phyloP scores from a whole-genome alignment of 768 basidiomycete species.

The Erythrobasidium yunnanense region DNA sequence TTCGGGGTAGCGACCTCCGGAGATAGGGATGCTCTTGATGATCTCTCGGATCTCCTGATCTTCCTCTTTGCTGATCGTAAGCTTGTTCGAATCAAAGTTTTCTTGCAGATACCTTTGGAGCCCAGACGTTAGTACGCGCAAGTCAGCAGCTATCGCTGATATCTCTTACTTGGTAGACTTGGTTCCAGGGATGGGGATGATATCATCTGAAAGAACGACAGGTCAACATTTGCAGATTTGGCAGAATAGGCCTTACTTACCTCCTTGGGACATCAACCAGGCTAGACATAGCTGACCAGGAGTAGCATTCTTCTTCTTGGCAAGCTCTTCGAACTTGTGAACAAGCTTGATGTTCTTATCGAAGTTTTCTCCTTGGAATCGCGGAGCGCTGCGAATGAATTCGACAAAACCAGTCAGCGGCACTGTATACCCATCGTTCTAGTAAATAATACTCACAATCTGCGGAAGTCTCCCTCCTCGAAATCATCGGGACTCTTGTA shows the following conservation, averaged over 20 bases:
- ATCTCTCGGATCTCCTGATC: constrained; percentile 43
- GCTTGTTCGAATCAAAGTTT: constrained; percentile 46
- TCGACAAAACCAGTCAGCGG: no score
- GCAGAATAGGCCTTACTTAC: not conserved
- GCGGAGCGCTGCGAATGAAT: no score
- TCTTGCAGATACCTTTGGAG: constrained; percentile 45
- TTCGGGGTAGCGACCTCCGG: not conserved
- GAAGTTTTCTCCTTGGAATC: constrained; percentile 44
- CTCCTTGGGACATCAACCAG: constrained; percentile 41
- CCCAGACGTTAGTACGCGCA: constrained; percentile 1
- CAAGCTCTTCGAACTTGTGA: constrained; percentile 40
- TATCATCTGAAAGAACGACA: not conserved
- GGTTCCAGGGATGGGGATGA: constrained; percentile 18
- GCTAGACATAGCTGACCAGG: constrained; percentile 45
- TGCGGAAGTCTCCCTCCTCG: constrained; percentile 7
- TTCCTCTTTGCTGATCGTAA: constrained; percentile 46
- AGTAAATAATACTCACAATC: no score
- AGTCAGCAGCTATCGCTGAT: not conserved
- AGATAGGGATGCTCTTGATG: not conserved
- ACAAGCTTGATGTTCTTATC: constrained; percentile 38
- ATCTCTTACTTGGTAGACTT: not conserved
- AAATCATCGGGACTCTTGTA: constrained; percentile 41
- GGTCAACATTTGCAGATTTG: not conserved
- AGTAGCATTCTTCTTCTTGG: constrained; percentile 42
- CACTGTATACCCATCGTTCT: no score